Conservation (phyloP, 208 protist genomes). For the Trypanosoma congolense region DNA sequence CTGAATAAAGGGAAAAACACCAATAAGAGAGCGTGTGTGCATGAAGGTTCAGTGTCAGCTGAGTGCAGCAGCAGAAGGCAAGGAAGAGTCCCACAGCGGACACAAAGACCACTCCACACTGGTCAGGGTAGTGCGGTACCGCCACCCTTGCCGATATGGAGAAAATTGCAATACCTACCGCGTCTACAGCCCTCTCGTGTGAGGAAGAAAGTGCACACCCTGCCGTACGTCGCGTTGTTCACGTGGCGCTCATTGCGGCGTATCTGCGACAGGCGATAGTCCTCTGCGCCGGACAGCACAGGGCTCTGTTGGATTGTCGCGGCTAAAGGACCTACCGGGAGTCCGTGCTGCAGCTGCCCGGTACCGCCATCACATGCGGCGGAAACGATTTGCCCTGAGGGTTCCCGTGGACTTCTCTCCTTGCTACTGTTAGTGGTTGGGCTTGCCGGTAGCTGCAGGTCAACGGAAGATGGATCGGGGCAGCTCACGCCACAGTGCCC, state of each 20-base stretch:
- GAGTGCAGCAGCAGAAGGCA: neutral
- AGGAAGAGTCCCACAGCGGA: neutral
- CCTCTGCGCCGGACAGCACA: constrained; percentile 22
- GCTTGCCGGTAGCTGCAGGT: constrained; percentile 5
- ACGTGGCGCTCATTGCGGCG: constrained; percentile 64
- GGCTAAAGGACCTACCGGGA: constrained; percentile 4
- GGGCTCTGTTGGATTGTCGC: constrained; percentile 3
- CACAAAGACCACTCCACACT: neutral
- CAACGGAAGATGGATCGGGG: constrained; percentile 19
- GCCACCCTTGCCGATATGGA: constrained; percentile 43
- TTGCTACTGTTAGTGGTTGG: neutral
- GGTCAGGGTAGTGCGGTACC: neutral
- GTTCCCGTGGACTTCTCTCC: neutral
- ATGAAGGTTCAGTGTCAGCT: no score
- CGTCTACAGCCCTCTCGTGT: constrained; percentile 61
- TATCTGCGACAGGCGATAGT: constrained; percentile 72
- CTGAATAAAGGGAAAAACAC: no score
- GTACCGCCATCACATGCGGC: neutral
- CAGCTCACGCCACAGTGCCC: constrained; percentile 57
- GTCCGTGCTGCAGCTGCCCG: neutral
- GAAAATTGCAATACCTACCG: constrained; percentile 55
- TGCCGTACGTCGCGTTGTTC: constrained; percentile 38
- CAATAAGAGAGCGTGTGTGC: no score
- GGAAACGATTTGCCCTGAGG: neutral
- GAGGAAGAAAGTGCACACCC: constrained; percentile 59